These are phyloP conservation scores for Yamadazyma diospyri DNA, from an alignment of 1,139 yeast genomes.

Conservation along the genomic window DNA sequence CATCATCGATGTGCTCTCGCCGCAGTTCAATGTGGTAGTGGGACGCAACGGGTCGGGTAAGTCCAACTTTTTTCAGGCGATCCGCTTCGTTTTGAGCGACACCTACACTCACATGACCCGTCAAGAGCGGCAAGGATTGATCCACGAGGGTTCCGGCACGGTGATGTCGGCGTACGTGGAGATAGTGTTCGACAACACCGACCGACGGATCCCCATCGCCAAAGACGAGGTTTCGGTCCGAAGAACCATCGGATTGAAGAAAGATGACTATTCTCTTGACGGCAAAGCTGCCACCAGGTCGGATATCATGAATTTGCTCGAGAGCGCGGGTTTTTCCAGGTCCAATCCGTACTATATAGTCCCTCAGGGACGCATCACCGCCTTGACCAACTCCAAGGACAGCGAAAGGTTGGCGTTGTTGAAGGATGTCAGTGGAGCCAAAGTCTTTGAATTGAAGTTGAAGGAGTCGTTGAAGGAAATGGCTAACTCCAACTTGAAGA, in stretches of 20 bases:
- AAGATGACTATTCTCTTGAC: constrained; percentile 85
- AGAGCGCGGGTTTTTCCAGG: constrained; percentile 88
- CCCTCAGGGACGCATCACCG: constrained; percentile 90
- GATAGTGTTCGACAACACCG: constrained; percentile 78
- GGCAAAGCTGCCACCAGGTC: constrained; percentile 74
- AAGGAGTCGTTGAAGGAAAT: constrained; percentile 79
- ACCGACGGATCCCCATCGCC: constrained; percentile 68
- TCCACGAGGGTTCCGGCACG: constrained; percentile 89
- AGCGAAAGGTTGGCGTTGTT: constrained; percentile 71
- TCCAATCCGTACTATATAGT: constrained; percentile 94
- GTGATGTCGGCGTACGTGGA: constrained; percentile 94
- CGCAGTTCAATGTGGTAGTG: constrained; percentile 83
- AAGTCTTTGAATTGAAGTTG: constrained; percentile 78
- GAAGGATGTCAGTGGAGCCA: constrained; percentile 95
- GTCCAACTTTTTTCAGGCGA: constrained; percentile 93
- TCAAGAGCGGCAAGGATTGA: constrained; percentile 83
- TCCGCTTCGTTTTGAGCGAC: constrained; percentile 87
- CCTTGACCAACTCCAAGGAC: constrained; percentile 86
- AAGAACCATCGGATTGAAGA: constrained; percentile 87
- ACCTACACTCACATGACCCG: constrained; percentile 85
- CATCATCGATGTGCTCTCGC: constrained; percentile 70
- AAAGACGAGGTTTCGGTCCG: constrained; percentile 69
- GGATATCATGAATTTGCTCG: constrained; percentile 79
- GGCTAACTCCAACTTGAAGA: constrained; percentile 65
- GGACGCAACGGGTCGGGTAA: constrained; percentile 98